These are phyloP conservation scores for Macrolepiota albuminosa DNA, from an alignment of 768 basidiomycete species.

Conservation along the genomic window DNA sequence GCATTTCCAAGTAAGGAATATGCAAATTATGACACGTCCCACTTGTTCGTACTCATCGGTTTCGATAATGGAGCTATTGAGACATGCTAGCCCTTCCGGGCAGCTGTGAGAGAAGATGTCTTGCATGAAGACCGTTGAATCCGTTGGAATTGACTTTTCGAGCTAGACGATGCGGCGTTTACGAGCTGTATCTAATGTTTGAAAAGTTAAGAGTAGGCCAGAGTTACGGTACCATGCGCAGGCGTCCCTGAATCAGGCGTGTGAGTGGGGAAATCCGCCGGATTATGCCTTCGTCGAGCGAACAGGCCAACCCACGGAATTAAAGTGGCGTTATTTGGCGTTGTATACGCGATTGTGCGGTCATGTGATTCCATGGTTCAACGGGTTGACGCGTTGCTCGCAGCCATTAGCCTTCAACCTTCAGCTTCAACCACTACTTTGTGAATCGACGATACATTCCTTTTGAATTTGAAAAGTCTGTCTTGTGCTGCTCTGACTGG, in stretches of 20 bases:
- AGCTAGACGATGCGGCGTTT: neutral
- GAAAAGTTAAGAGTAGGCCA: neutral
- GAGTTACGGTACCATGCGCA: neutral
- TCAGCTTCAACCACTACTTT: neutral
- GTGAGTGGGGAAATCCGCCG: neutral
- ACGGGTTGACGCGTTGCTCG: neutral
- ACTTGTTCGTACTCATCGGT: conserved; percentile 12
- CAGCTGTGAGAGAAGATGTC: neutral
- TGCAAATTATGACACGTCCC: conserved; percentile 10
- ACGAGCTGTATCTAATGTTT: neutral
- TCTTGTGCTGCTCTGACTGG: neutral
- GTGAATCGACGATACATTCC: neutral
- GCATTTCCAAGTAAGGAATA: conserved; percentile 7
- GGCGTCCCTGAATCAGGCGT: neutral
- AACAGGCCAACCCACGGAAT: neutral
- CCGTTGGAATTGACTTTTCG: neutral
- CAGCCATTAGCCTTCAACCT: neutral
- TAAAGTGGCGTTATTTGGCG: conserved; percentile 12
- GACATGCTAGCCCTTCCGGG: conserved; percentile 3
- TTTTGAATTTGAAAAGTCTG: neutral
- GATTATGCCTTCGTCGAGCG: neutral
- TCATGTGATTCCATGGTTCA: conserved; percentile 12
- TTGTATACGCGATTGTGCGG: conserved; percentile 13
- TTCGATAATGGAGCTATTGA: neutral
- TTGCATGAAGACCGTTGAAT: neutral